Evolutionary conservation across 148 eudicot genomes (phyloP).

Genomic region (Cornus kousa): DNA sequence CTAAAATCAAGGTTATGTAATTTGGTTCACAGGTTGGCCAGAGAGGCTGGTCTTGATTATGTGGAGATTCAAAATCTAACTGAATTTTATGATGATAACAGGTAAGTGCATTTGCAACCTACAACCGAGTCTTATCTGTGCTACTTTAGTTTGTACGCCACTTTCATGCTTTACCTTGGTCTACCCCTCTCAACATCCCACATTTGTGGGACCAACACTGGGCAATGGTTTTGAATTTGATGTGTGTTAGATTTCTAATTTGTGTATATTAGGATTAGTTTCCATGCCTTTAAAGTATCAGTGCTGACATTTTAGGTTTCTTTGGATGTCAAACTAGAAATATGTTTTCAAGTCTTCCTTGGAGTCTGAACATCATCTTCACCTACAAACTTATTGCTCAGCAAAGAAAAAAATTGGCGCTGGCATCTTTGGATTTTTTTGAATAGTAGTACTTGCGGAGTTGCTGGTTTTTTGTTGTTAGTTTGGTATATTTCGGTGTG

Average conservation of each 20-base stretch:
- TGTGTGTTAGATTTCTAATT: too few relatives aligned
- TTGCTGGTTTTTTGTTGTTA: not conserved
- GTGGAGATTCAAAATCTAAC: slow-evolving; percentile 90
- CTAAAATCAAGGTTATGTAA: not conserved
- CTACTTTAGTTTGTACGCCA: not conserved
- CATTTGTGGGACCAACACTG: not conserved
- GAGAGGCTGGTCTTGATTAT: slow-evolving; percentile 97
- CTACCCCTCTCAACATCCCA: not conserved
- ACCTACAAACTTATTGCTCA: not conserved
- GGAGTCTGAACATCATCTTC: not conserved
- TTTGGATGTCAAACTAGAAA: not conserved
- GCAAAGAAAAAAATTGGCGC: not conserved
- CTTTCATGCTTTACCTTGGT: not conserved
- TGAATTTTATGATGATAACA: slow-evolving; percentile 94
- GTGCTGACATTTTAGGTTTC: not conserved
- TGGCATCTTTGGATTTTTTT: not conserved
- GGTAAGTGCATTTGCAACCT: slow-evolving; percentile 27
- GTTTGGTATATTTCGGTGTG: not conserved
- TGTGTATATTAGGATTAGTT: not conserved
- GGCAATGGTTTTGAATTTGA: not conserved
- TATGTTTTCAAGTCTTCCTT: not conserved
- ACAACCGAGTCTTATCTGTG: not conserved
- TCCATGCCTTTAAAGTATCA: not conserved
- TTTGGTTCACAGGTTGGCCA: slow-evolving; percentile 71
- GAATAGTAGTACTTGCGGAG: not conserved